These are phyloP conservation scores for Priceomyces castillae DNA, from an alignment of 805 yeast species.

Conservation along the genomic window DNA sequence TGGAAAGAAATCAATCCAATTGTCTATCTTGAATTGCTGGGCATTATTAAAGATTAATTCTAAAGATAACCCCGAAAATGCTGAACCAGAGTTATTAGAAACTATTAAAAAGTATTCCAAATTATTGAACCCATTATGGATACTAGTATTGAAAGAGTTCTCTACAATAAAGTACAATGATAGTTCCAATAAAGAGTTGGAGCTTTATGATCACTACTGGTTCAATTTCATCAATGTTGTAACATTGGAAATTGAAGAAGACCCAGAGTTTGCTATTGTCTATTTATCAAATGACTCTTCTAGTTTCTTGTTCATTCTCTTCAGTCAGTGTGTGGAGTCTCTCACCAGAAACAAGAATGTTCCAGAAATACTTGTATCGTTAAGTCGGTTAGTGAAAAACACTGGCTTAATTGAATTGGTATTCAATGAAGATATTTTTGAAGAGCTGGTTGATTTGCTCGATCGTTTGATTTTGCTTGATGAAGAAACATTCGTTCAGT, in stretches of 20 bases:
- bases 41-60: constrained; percentile 50
- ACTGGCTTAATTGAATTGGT: constrained; percentile 56
- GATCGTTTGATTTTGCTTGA: constrained; percentile 68
- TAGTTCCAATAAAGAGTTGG: constrained; percentile 39
- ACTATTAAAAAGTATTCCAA: constrained; percentile 57
- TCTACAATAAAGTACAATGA: constrained; percentile 60
- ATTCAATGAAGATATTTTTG: constrained; percentile 65
- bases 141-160: constrained; percentile 67
- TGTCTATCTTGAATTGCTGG: constrained; percentile 70
- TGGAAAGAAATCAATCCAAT: constrained; percentile 51
- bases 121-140: constrained; percentile 75
- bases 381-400: constrained; percentile 51
- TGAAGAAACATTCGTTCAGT: constrained; percentile 59
- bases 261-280: constrained; percentile 42
- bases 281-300: constrained; percentile 56
- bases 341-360: constrained; percentile 51
- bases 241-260: constrained; percentile 57
- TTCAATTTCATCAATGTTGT: constrained; percentile 73
- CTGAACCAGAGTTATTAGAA: constrained; percentile 44
- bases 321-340: constrained; percentile 80
- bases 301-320: constrained; percentile 72
- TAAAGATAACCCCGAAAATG: constrained; percentile 19
- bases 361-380: constrained; percentile 46
- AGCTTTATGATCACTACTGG: constrained; percentile 64
- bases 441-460: constrained; percentile 71